These are phyloP conservation scores for Aspergillus tubingensis DNA, from an alignment of 2,329 filamentous ascomycete species.

Conservation along the genomic window DNA sequence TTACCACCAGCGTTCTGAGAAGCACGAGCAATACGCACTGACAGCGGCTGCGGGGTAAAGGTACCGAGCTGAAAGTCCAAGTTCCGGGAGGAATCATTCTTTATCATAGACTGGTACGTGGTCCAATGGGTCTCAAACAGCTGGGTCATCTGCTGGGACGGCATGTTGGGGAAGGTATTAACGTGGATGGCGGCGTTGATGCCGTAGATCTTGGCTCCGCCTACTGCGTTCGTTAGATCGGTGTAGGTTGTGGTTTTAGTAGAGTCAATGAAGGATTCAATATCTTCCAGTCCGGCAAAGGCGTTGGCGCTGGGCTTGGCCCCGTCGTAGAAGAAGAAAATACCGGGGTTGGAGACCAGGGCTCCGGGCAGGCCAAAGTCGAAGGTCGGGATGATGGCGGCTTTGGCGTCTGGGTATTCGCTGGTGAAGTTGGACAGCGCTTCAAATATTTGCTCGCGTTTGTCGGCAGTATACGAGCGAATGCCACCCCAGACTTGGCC, in stretches of 20 bases:
- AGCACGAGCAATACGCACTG: slow-evolving; percentile 7
- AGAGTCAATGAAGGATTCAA: slow-evolving; percentile 9
- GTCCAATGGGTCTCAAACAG: slow-evolving; percentile 10
- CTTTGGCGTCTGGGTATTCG: slow-evolving; percentile 14
- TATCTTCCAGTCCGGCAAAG: slow-evolving; percentile 11
- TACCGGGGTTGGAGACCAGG: slow-evolving; percentile 8
- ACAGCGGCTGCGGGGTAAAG: slow-evolving; percentile 12
- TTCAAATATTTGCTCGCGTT: slow-evolving; percentile 9
- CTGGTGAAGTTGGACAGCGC: slow-evolving; percentile 7
- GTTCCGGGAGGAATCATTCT: slow-evolving; percentile 1
- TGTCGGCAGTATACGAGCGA: slow-evolving; percentile 1
- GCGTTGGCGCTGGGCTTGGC: slow-evolving; percentile 3
- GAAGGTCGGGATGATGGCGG: slow-evolving; percentile 15
- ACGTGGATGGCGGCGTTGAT: slow-evolving; percentile 13
- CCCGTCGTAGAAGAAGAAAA: slow-evolving; percentile 19
- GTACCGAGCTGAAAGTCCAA: slow-evolving; percentile 12
- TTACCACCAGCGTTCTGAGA: slow-evolving; percentile 8
- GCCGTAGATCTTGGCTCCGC: slow-evolving; percentile 15
- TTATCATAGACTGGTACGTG: slow-evolving; percentile 10
- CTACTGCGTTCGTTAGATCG: slow-evolving; percentile 9
- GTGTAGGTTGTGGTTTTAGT: slow-evolving; percentile 9
- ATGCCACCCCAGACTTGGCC: slow-evolving; percentile 13
- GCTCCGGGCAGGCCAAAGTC: slow-evolving; percentile 10
- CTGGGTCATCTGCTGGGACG: not conserved
- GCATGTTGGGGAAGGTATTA: slow-evolving; percentile 14